Evolutionary conservation across 2,329 filamentous ascomycete genomes (phyloP), one percentile per base, ranked within the genome.

Genomic region (Fusarium coffeatum): DNA sequence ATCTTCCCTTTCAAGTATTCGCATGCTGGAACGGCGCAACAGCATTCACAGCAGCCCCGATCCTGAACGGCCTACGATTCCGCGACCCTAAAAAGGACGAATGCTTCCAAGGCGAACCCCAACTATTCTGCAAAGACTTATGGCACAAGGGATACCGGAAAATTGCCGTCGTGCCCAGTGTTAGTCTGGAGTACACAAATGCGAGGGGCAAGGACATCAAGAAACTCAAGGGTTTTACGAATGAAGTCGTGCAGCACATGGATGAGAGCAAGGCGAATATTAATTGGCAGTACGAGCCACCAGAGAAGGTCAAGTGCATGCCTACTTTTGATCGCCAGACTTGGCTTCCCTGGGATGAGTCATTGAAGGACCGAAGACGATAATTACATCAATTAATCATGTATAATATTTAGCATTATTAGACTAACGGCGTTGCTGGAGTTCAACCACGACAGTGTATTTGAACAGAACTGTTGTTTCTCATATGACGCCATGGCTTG

Each of bases 21-120:
- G 76, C 86, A 2, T 90, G 88, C 76, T 89, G 88, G 87, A 89
- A 89, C 68, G 88, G 88, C 16, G 85, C 83, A 0, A 80, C 81
- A 0, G 83, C 81, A 0, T 84, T 89, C 51, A 78, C 78, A 0
- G 87, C 86, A 45, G 85, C 87, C 1, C 72, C 89, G 5, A 66
- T 87, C 8, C 78, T 78, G 0, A 76, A 77, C 0, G 78, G 77
- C 25, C 72, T 89, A 5, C 66, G 74, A 9, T 89, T 89, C 71
- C 81, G 87, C 4, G 72, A 77, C 11, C 51, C 61, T 16, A 69
- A 48, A 23, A 51, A 63, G 18, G 78, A 76, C 13, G 87, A 89
- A 72, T 89, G 87, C 62, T 79, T 75, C 20, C 82, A 85, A 64
- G 86, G 86, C 8, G 87, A 89, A 73, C 85, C 87, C 8, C 81